Evolutionary conservation across 2,329 filamentous ascomycete species (phyloP), one percentile per base, ranked within the genome.

Genomic region (Calonectria montana): DNA sequence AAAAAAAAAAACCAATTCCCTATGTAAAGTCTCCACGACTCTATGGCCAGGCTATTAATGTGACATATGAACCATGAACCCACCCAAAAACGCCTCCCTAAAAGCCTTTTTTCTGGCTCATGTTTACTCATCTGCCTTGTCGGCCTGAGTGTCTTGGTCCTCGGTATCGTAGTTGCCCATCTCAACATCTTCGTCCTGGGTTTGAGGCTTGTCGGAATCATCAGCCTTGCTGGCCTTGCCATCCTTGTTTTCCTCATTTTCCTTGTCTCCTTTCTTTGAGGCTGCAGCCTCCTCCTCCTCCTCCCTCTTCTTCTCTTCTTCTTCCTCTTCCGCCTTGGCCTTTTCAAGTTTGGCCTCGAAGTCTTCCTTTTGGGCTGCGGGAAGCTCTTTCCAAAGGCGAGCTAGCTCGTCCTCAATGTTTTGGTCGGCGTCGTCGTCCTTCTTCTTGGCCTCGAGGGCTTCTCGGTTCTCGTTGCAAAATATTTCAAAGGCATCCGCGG

Each of bases 391-490:
- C 89, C 90, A 91, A 48, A 84, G 83, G 15, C 85, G 85, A n/a
- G 84, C 82, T 10, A 91, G 84, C 82, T 90, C 88, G 64, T 89
- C 87, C n/a, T 90, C 88, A 15, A 89, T 79, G 68, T 85, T 84
- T 67, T 84, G 53, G 15, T 81, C 75, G 23, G 70, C 74, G 16
- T 80, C 80, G 15, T 64, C 73, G 16, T 79, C 85, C 78, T 86
- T 86, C 72, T 83, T 79, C 79, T 89, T 85, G 10, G 83, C 82
- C 61, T 86, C 83, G 31, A 88, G 80, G 13, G 81, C 73, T 4
- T 86, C 83, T 57, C 88, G 86, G 72, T 80, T 84, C 73, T 90
- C 88, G 66, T 84, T 83, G 78, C 87, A 89, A 82, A 88, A 91
- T 18, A 91, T 81, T 72, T 90, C 88, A 76, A 89, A 91, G 3